A percentile compares a stretch with the other conserved stretches of the same genome.
Evolutionary conservation across 768 basidiomycete species (phyloP).

Genomic region (Tylopilus subfusipes): DNA sequence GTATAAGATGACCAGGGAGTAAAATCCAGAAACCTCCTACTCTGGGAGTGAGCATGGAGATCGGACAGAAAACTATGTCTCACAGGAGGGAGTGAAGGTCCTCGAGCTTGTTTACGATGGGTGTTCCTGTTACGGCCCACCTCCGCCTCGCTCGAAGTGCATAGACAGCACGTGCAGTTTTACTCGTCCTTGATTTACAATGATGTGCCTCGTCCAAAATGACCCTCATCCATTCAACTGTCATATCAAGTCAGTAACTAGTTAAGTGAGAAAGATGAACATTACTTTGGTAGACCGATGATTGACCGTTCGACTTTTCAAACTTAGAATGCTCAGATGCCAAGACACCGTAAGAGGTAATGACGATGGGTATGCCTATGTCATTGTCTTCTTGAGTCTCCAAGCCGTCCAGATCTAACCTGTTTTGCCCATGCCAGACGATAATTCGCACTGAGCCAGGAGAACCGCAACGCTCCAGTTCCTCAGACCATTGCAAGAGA

Average conservation of each 20-base stretch:
- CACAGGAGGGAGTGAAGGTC: constrained; percentile 89
- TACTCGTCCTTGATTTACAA: constrained; percentile 86
- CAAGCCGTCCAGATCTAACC: constrained; percentile 65
- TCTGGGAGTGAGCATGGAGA: constrained; percentile 3
- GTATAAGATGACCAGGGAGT: constrained; percentile 78
- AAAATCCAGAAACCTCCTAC: constrained; percentile 73
- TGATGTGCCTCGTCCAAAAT: constrained; percentile 94
- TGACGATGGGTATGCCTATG: constrained; percentile 66
- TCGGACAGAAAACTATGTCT: constrained; percentile 43
- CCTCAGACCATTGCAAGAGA: constrained; percentile 90
- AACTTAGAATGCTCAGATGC: constrained; percentile 82
- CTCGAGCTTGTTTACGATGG: constrained; percentile 91
- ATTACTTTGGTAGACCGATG: constrained; percentile 72
- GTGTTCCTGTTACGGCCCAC: constrained; percentile 95
- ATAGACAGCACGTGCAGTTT: constrained; percentile 86
- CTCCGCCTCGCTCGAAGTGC: constrained; percentile 72
- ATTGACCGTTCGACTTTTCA: constrained; percentile 48
- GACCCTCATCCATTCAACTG: constrained; percentile 79
- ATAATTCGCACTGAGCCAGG: constrained; percentile 60
- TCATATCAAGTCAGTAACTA: constrained; percentile 3
- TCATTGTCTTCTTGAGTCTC: constrained; percentile 51
- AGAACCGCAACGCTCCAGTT: constrained; percentile 80
- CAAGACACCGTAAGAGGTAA: constrained; percentile 90
- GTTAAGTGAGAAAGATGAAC: neutral
- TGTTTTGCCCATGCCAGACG: constrained; percentile 88